Conservation (phyloP, 176 grass and related monocot species). For the Saccharum spontaneum region DNA sequence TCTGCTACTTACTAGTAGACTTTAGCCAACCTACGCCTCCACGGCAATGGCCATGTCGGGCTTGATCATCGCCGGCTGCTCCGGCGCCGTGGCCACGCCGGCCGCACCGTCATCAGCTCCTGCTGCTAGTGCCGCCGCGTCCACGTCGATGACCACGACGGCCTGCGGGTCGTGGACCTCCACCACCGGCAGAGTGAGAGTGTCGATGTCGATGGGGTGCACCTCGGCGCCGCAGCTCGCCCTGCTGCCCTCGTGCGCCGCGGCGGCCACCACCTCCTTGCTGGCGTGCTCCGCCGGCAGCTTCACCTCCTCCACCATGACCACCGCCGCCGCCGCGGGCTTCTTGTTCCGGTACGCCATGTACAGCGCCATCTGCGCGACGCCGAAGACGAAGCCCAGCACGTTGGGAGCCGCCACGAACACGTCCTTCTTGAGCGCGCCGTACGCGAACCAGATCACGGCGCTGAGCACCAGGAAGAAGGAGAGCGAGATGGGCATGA, state of each 20-base stretch:
- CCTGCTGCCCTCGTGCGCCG: constrained; percentile 10
- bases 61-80: constrained; percentile 1
- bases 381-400: constrained; percentile 76
- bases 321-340: background rate
- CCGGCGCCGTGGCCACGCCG: background rate
- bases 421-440: constrained; percentile 66
- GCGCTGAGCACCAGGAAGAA: constrained; percentile 87
- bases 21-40: background rate
- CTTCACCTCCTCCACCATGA: constrained; percentile 28
- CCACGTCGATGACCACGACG: background rate
- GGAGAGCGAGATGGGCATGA: constrained; percentile 93
- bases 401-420: constrained; percentile 85
- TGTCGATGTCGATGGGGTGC: constrained; percentile 49
- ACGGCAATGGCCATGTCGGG: constrained; percentile 34
- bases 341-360: constrained; percentile 53
- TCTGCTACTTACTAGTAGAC: background rate
- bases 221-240: constrained; percentile 52
- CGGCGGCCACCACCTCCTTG: constrained; percentile 20
- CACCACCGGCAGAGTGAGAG: background rate
- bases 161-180: background rate
- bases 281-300: constrained; percentile 39
- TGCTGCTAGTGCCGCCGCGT: background rate
- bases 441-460: constrained; percentile 87
- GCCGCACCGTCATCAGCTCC: background rate
- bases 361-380: constrained; percentile 86